These are phyloP conservation scores for Phytophthora europaea DNA, from an alignment of 352 stramenopile species.

Conservation along the genomic window DNA sequence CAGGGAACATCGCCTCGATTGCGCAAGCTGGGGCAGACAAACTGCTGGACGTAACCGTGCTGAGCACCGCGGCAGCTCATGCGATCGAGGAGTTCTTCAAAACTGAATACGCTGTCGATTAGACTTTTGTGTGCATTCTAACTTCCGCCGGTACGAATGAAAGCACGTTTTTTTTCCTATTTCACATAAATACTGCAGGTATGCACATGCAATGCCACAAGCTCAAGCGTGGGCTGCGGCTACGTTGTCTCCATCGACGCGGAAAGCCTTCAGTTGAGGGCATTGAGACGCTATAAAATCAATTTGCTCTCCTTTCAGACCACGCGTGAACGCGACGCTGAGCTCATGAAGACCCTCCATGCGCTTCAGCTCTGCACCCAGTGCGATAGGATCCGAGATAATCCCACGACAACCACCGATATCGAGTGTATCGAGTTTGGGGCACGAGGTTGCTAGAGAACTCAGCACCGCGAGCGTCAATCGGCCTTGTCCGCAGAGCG, in stretches of 20 bases:
- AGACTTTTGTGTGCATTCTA: background rate
- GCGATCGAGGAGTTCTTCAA: conserved; percentile 82
- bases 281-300: conserved; percentile 68
- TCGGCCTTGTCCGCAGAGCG: conserved; percentile 61
- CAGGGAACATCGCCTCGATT: conserved; percentile 64
- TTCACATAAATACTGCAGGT: conserved; percentile 13
- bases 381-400: conserved; percentile 56
- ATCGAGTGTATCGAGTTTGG: conserved; percentile 57
- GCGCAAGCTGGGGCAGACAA: conserved; percentile 57
- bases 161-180: background rate
- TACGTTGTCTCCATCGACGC: conserved; percentile 54
- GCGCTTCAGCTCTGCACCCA: conserved; percentile 51
- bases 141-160: background rate
- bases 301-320: conserved; percentile 55
- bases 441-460: conserved; percentile 50
- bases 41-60: conserved; percentile 71
- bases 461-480: conserved; percentile 53
- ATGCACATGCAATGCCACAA: background rate
- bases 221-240: conserved; percentile 31
- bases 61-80: conserved; percentile 63
- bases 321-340: conserved; percentile 66
- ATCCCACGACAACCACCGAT: conserved; percentile 72
- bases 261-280: conserved; percentile 63
- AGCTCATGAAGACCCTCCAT: conserved; percentile 63
- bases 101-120: conserved; percentile 72